Evolutionary conservation across 192 early-diverging fungal genomes (phyloP).

Genomic region (Jimgerdemannia flammicorona): DNA sequence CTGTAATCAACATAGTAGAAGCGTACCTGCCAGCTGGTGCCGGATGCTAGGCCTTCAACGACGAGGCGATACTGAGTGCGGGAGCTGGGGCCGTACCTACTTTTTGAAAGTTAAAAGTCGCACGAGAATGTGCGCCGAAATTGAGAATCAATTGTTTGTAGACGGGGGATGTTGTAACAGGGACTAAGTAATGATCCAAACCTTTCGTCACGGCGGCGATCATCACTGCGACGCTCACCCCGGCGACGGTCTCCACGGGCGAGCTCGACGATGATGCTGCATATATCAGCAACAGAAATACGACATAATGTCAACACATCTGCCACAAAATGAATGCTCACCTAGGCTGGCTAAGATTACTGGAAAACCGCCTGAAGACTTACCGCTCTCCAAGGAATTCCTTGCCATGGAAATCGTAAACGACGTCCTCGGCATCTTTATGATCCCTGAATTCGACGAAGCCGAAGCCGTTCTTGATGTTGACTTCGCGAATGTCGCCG

Average conservation of each 20-base stretch:
- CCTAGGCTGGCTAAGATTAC: neutral
- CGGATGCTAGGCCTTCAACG: slow-evolving; percentile 77
- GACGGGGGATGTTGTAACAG: neutral
- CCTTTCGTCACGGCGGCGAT: slow-evolving; percentile 23
- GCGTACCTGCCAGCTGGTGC: slow-evolving; percentile 81
- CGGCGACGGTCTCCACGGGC: slow-evolving; percentile 63
- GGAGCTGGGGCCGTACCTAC: neutral
- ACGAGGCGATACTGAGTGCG: slow-evolving; percentile 53
- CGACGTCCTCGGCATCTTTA: slow-evolving; percentile 86
- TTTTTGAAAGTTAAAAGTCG: neutral
- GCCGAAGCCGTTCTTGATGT: slow-evolving; percentile 82
- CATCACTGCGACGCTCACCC: slow-evolving; percentile 48
- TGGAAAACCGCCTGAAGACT: neutral
- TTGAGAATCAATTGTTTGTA: too few relatives aligned
- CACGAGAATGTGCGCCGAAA: too few relatives aligned
- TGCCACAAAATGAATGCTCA: neutral
- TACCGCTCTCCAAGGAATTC: slow-evolving; percentile 86
- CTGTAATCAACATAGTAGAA: neutral
- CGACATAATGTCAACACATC: neutral
- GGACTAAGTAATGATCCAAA: neutral
- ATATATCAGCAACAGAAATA: neutral
- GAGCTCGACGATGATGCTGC: slow-evolving; percentile 78
- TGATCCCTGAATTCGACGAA: slow-evolving; percentile 92
- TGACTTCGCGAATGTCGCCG: slow-evolving; percentile 80
- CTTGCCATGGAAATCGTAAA: slow-evolving; percentile 79